Conservation (phyloP, 768 basidiomycete genomes). For the Psilocybe sp. region DNA sequence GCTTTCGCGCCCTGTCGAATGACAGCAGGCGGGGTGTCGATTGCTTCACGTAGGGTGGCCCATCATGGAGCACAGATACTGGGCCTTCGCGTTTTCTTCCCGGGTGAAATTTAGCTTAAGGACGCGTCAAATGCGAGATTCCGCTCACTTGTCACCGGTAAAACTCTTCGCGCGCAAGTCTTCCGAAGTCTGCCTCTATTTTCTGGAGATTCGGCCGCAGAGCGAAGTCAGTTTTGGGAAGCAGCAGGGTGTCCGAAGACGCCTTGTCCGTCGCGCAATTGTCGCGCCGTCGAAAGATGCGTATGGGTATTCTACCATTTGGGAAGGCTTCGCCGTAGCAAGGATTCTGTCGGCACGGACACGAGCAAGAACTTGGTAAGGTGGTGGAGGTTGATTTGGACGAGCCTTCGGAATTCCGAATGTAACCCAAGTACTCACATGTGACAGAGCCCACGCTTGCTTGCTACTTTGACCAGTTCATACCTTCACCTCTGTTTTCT, state of each 20-base stretch:
- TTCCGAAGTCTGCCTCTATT: conserved; percentile 55
- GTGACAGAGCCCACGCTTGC: too few species aligned
- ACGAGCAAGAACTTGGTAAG: too few species aligned
- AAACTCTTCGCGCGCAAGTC: conserved; percentile 66
- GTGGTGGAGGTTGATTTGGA: too few species aligned
- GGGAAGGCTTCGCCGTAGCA: too few species aligned
- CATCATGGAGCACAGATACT: conserved; percentile 88
- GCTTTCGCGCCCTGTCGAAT: conserved; percentile 71
- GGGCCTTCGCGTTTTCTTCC: conserved; percentile 65
- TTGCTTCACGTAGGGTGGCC: conserved; percentile 89
- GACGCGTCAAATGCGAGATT: conserved; percentile 3
- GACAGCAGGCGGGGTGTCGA: conserved; percentile 46
- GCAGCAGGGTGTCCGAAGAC: conserved; percentile 59
- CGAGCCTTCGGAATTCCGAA: too few species aligned
- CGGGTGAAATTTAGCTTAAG: conserved; percentile 22
- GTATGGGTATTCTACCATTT: too few species aligned
- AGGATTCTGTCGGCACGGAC: too few species aligned
- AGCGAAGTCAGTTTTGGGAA: conserved; percentile 82
- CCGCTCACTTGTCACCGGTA: conserved; percentile 74
- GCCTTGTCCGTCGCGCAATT: conserved; percentile 21
- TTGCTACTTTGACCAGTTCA: too few species aligned
- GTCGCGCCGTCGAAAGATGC: too few species aligned
- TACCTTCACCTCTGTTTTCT: too few species aligned
- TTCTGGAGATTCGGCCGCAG: conserved; percentile 66
- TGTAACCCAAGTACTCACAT: too few species aligned